Conservation (phyloP, 2,329 filamentous ascomycete species). For the Penicillium sp. region DNA sequence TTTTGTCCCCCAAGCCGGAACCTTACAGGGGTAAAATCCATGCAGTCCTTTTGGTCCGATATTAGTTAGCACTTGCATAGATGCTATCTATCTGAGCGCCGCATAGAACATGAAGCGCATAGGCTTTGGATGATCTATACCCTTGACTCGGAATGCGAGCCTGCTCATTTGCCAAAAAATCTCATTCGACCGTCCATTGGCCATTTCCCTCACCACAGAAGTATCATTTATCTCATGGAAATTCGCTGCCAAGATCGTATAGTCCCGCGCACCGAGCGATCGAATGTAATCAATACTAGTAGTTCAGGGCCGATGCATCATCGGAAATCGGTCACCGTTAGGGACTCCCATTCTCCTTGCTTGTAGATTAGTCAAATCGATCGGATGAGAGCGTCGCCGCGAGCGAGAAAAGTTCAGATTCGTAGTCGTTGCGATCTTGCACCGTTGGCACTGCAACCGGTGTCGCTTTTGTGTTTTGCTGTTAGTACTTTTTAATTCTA, state of each 20-base stretch:
- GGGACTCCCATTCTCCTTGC: background rate
- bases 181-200: background rate
- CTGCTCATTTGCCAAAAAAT: too few relatives aligned
- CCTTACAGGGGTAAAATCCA: too few relatives aligned
- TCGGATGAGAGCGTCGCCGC: background rate
- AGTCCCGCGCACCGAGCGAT: background rate
- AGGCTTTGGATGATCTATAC: too few relatives aligned
- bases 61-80: too few relatives aligned
- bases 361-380: background rate
- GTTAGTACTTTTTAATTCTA: background rate
- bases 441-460: background rate
- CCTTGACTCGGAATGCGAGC: too few relatives aligned
- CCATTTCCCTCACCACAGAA: background rate
- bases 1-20: too few relatives aligned
- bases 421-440: background rate
- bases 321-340: background rate
- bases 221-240: background rate
- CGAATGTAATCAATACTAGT: background rate
- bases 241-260: background rate
- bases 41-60: too few relatives aligned
- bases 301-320: background rate
- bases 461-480: background rate
- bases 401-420: background rate
- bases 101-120: too few relatives aligned
- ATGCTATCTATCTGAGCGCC: too few relatives aligned